Percentiles rank a stretch among this genome's conserved stretches.
phyloP scores from a whole-genome alignment of 1,284 basidiomycete species.

The Ganoderma resinaceum region DNA sequence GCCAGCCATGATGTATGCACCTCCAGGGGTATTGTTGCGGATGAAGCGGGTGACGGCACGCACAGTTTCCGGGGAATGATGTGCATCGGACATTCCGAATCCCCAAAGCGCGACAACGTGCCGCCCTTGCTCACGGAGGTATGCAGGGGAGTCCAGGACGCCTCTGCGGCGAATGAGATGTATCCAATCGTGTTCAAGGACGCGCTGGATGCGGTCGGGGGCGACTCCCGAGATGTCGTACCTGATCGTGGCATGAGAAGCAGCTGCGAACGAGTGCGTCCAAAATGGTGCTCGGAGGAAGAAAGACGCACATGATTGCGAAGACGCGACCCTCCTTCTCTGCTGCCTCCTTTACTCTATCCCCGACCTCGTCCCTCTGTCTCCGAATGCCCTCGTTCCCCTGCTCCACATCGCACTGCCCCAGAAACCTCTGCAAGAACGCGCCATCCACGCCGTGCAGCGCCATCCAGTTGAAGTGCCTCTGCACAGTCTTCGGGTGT shows the following conservation, averaged over 20 bases:
- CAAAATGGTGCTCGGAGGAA: neutral
- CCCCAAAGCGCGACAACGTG: conserved; percentile 78
- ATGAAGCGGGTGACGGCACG: conserved; percentile 61
- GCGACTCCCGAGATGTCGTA: conserved; percentile 78
- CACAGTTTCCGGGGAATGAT: conserved; percentile 67
- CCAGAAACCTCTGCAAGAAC: conserved; percentile 77
- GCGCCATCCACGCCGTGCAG: conserved; percentile 77
- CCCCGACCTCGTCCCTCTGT: conserved; percentile 75
- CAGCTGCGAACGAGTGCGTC: neutral
- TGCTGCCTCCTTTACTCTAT: conserved; percentile 72
- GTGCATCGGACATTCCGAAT: conserved; percentile 67
- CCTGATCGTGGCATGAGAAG: conserved; percentile 47
- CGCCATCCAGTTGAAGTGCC: conserved; percentile 87
- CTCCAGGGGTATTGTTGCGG: conserved; percentile 67
- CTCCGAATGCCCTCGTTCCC: conserved; percentile 61
- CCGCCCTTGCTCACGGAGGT: conserved; percentile 68
- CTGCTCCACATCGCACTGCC: conserved; percentile 60
- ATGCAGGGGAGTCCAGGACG: conserved; percentile 72
- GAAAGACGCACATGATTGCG: conserved; percentile 71
- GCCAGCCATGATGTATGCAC: conserved; percentile 75
- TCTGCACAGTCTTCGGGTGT: conserved; percentile 71
- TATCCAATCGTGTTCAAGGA: conserved; percentile 72
- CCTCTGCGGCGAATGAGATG: conserved; percentile 68
- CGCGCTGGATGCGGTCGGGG: conserved; percentile 60
- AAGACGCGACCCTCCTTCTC: conserved; percentile 79